Percentiles rank a stretch among this genome's conserved stretches.
phyloP scores from a whole-genome alignment of 2,329 filamentous ascomycete species.

The Byssothecium circinans region DNA sequence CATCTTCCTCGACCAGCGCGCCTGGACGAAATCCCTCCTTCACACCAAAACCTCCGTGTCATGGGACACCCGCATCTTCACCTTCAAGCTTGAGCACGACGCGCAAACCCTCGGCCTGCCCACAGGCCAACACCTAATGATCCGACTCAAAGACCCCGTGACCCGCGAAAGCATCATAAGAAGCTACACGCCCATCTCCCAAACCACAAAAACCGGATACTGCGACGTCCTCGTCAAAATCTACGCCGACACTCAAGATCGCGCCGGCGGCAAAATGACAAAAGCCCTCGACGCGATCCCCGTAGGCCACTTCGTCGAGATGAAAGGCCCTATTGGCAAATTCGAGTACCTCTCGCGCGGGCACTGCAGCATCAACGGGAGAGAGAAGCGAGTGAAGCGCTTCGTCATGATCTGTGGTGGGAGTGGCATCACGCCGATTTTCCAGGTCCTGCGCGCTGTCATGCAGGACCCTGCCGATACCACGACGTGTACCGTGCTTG shows the following conservation, averaged over 20 bases:
- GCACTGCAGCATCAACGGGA: constrained; percentile 61
- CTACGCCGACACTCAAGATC: constrained; percentile 64
- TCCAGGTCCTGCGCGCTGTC: constrained; percentile 76
- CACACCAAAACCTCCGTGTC: constrained; percentile 70
- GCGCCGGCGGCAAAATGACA: constrained; percentile 77
- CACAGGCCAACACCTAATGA: constrained; percentile 83
- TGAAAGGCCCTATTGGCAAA: constrained; percentile 86
- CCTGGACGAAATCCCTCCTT: constrained; percentile 74
- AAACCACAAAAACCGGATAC: constrained; percentile 61
- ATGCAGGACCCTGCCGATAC: constrained; percentile 64
- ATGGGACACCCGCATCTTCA: constrained; percentile 78
- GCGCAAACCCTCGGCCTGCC: constrained; percentile 74
- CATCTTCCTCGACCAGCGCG: constrained; percentile 70
- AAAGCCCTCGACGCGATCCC: constrained; percentile 73
- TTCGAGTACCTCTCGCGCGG: constrained; percentile 77
- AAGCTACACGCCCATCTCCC: constrained; percentile 82
- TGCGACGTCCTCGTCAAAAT: constrained; percentile 81
- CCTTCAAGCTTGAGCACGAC: constrained; percentile 73
- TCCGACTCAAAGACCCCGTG: constrained; percentile 73
- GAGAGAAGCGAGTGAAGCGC: constrained; percentile 59
- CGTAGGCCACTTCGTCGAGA: constrained; percentile 72
- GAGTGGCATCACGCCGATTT: constrained; percentile 90
- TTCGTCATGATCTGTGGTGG: constrained; percentile 89
- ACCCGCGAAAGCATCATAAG: constrained; percentile 75
- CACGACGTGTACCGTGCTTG: constrained; percentile 71